A percentile compares a stretch with the other conserved stretches of the same genome.
These are phyloP conservation scores for Yamadazyma blattariae DNA, from an alignment of 1,139 yeast genomes.

Conservation along the genomic window DNA sequence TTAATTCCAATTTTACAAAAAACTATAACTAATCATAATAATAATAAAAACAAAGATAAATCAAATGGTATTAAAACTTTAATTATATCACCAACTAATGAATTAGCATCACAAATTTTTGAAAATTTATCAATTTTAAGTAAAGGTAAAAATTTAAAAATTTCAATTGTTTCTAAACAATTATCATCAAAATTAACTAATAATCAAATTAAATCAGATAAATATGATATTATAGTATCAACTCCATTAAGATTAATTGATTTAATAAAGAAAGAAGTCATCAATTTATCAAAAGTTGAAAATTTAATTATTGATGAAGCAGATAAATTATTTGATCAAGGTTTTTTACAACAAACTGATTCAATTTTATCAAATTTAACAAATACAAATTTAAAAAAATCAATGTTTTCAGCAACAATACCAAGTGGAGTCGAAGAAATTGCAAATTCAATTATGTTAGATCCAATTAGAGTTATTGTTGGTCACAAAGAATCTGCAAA, in stretches of 20 bases:
- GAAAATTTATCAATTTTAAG: constrained; percentile 62
- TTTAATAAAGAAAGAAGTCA: constrained; percentile 57
- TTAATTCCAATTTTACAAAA: constrained; percentile 76
- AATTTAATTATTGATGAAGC: constrained; percentile 92
- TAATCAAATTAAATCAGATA: constrained; percentile 52
- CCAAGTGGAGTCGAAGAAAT: constrained; percentile 92
- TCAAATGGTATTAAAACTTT: constrained; percentile 64
- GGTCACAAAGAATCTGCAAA: constrained; percentile 97
- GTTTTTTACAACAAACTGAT: constrained; percentile 90
- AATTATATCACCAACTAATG: constrained; percentile 83
- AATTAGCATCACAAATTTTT: constrained; percentile 82
- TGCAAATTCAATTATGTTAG: constrained; percentile 80
- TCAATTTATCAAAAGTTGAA: constrained; percentile 62
- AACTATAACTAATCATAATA: constrained; percentile 23
- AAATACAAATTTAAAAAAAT: constrained; percentile 52
- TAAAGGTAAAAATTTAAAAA: constrained; percentile 53
- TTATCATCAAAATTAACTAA: constrained; percentile 68
- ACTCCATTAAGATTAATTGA: constrained; percentile 90
- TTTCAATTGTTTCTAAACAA: constrained; percentile 71
- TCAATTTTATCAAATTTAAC: constrained; percentile 71
- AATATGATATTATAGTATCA: constrained; percentile 77
- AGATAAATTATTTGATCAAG: constrained; percentile 87
- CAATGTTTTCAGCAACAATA: constrained; percentile 93
- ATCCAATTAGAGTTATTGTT: constrained; percentile 81
- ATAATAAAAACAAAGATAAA: too few species aligned